phyloP scores from a whole-genome alignment of 148 eudicot species.

The Rhododendron ovatum region DNA sequence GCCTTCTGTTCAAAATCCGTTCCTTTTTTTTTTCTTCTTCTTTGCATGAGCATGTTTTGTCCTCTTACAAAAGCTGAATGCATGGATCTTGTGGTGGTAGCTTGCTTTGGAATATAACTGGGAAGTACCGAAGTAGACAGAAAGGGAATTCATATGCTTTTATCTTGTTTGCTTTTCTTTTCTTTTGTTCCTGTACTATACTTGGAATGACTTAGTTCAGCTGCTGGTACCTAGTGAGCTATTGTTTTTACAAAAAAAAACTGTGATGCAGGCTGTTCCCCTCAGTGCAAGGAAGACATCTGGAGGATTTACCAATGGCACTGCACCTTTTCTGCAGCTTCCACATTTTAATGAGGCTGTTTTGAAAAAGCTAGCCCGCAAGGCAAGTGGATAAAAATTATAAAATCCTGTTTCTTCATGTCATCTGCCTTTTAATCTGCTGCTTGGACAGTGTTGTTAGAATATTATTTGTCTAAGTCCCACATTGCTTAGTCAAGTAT shows the following conservation, averaged over 20 bases:
- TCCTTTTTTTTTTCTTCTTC: not conserved
- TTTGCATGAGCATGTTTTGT: not conserved
- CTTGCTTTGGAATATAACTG: not conserved
- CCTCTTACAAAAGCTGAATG: constrained; percentile 5
- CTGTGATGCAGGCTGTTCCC: constrained; percentile 77
- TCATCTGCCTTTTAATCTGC: not conserved
- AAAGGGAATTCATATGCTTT: not conserved
- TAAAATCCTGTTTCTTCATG: not conserved
- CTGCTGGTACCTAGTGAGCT: not conserved
- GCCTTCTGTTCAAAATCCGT: not conserved
- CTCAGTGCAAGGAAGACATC: constrained; percentile 77
- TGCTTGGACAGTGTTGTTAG: not conserved
- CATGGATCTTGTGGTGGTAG: not conserved
- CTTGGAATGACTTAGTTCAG: not conserved
- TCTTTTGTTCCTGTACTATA: not conserved
- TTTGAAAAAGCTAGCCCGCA: constrained; percentile 68
- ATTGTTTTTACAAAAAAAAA: constrained; percentile 1
- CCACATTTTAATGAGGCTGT: constrained; percentile 84
- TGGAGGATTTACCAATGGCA: constrained; percentile 77
- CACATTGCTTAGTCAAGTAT: no score
- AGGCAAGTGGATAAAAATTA: constrained; percentile 56
- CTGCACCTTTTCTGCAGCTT: constrained; percentile 89
- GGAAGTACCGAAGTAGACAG: not conserved
- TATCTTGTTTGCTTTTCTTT: not conserved
- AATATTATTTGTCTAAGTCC: no score